Conservation (phyloP, 1,284 basidiomycete species). For the Pascua sp. region DNA sequence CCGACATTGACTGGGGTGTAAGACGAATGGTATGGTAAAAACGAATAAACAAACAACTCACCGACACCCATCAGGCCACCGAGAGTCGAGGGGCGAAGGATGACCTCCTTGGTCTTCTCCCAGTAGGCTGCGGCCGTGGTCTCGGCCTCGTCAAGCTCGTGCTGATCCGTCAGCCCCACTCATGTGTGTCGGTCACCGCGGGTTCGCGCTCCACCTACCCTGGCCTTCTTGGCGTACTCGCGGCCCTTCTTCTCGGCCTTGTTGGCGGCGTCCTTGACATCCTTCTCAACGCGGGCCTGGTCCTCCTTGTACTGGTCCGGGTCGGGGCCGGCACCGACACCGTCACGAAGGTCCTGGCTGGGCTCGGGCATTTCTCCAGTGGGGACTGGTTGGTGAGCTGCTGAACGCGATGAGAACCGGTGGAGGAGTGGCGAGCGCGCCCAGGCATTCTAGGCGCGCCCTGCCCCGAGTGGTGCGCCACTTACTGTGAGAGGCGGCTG, state of each 20-base stretch:
- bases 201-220: conserved; percentile 18
- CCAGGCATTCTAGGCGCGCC: background rate
- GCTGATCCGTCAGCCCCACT: conserved; percentile 24
- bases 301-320: conserved; percentile 16
- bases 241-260: conserved; percentile 34
- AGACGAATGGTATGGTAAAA: background rate
- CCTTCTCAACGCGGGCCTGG: conserved; percentile 16
- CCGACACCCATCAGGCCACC: conserved; percentile 69
- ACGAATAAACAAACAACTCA: conserved; percentile 42
- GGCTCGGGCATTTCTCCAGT: conserved; percentile 45
- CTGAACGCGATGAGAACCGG: background rate
- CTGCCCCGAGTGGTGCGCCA: background rate
- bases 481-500: conserved; percentile 17
- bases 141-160: conserved; percentile 55
- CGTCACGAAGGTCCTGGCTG: conserved; percentile 43
- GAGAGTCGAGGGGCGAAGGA: conserved; percentile 66
- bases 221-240: conserved; percentile 51
- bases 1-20: conserved; percentile 64
- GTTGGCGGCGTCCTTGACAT: conserved; percentile 13
- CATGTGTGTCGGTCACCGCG: conserved; percentile 49
- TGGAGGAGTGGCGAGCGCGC: background rate
- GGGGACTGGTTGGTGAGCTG: conserved; percentile 18
- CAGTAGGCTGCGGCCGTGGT: conserved; percentile 58
- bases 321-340: conserved; percentile 16
- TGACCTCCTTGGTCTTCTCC: conserved; percentile 58